phyloP scores from a whole-genome alignment of 1,139 yeast genomes.

The Spencermartinsiella ligniputridi region DNA sequence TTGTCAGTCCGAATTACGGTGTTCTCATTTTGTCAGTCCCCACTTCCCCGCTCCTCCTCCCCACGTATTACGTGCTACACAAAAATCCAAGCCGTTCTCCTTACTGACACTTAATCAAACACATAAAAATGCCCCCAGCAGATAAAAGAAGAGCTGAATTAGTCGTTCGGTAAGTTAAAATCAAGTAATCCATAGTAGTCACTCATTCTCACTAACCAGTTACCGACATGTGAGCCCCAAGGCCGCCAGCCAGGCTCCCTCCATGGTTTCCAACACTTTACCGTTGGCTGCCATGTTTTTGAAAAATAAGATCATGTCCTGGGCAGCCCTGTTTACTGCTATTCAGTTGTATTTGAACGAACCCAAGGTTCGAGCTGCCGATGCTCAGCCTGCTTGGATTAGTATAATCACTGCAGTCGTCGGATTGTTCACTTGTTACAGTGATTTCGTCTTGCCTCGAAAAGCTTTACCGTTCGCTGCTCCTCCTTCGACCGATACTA shows the following conservation, averaged over 20 bases:
- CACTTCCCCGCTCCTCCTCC: background rate
- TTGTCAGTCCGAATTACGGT: too few relatives aligned
- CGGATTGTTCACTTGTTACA: conserved; percentile 33
- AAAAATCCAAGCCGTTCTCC: background rate
- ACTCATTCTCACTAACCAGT: conserved; percentile 6
- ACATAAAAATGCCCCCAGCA: conserved; percentile 12
- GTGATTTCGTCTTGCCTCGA: conserved; percentile 34
- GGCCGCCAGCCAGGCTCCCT: conserved; percentile 20
- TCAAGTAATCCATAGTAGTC: background rate
- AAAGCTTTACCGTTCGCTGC: background rate
- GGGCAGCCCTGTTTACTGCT: conserved; percentile 53
- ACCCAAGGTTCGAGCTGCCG: conserved; percentile 36
- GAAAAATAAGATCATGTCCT: conserved; percentile 47
- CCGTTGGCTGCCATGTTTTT: conserved; percentile 65
- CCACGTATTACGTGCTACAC: background rate
- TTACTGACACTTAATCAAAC: too few relatives aligned
- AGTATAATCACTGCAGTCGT: conserved; percentile 29
- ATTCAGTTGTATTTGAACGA: conserved; percentile 49
- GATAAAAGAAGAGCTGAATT: conserved; percentile 33
- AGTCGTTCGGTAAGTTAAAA: conserved; percentile 22
- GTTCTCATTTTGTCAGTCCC: too few relatives aligned
- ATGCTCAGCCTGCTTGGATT: conserved; percentile 34
- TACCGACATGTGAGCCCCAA: conserved; percentile 30
- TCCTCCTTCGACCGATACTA: too few relatives aligned
- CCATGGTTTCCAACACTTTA: conserved; percentile 47